These are phyloP conservation scores for Marasmius fiardii DNA, from an alignment of 1,284 basidiomycete species.

Conservation along the genomic window DNA sequence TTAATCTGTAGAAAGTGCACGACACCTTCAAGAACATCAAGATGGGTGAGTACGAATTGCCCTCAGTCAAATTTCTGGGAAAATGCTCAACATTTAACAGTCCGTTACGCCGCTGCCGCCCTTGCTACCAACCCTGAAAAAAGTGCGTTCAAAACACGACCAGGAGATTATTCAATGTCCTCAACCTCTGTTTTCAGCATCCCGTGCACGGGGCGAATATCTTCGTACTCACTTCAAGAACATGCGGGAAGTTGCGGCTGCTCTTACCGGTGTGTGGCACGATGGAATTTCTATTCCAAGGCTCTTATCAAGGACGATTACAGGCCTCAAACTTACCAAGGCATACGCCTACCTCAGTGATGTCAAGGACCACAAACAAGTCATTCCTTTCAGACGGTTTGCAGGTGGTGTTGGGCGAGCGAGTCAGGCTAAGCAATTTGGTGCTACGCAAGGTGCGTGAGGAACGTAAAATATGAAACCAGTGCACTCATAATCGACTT, in stretches of 20 bases:
- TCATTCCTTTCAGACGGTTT: constrained; percentile 97
- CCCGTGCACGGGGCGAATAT: constrained; percentile 94
- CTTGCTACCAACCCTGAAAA: constrained; percentile 90
- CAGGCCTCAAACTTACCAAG: constrained; percentile 93
- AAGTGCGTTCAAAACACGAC: constrained; percentile 51
- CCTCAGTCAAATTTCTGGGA: constrained; percentile 9
- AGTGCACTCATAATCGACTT: constrained; percentile 10
- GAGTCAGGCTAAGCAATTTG: constrained; percentile 97
- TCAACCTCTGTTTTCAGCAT: constrained; percentile 50
- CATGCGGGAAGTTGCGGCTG: constrained; percentile 95
- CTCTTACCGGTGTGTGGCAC: constrained; percentile 67
- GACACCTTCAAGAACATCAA: constrained; percentile 55
- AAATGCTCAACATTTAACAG: constrained; percentile 36
- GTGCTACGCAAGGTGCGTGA: constrained; percentile 87
- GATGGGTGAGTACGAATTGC: constrained; percentile 55
- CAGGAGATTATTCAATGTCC: constrained; percentile 17
- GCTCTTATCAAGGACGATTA: neutral
- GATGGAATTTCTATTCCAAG: constrained; percentile 1
- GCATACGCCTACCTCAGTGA: constrained; percentile 94
- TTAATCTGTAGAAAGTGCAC: constrained; percentile 2
- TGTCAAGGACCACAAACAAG: constrained; percentile 95
- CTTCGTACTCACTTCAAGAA: constrained; percentile 99
- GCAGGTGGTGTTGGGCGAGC: constrained; percentile 97
- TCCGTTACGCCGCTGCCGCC: constrained; percentile 89
- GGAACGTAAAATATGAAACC: neutral